Percentiles rank a stretch among this genome's conserved stretches.
These are phyloP conservation scores for Talaromyces amestolkiae DNA, from an alignment of 2,329 filamentous ascomycete genomes.

Conservation along the genomic window DNA sequence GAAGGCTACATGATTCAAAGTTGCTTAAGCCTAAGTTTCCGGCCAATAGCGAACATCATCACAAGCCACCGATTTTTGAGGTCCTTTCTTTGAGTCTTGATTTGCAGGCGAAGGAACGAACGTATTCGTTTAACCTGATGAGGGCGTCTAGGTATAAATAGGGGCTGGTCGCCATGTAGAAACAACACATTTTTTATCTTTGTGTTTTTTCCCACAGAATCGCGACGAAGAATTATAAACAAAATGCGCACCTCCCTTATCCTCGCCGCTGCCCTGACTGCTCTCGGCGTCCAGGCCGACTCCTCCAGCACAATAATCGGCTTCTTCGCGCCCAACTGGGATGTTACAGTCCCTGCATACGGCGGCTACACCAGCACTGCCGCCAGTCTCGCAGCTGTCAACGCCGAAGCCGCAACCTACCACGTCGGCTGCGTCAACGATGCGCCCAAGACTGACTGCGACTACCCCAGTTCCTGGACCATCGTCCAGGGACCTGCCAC, in stretches of 20 bases:
- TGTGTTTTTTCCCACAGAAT: not conserved
- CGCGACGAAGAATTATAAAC: not conserved
- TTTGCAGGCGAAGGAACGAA: not conserved
- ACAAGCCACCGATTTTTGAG: not conserved
- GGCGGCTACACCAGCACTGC: constrained; percentile 24
- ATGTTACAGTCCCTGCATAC: not conserved
- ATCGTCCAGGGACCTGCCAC: constrained; percentile 28
- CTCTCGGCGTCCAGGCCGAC: not conserved
- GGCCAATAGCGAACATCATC: not conserved
- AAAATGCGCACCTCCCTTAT: constrained; percentile 3
- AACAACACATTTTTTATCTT: not conserved
- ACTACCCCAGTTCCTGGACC: constrained; percentile 24
- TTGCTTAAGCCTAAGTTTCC: not conserved
- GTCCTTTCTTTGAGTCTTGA: not conserved
- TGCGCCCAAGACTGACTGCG: constrained; percentile 26
- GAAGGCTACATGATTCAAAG: not conserved
- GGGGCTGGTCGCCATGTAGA: not conserved
- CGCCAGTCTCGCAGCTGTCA: constrained; percentile 26
- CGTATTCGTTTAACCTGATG: not conserved
- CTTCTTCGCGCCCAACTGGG: constrained; percentile 20
- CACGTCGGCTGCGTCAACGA: constrained; percentile 24
- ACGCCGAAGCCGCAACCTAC: constrained; percentile 26
- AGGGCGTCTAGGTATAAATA: constrained; percentile 1
- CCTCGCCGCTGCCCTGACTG: not conserved
- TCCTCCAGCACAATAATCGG: constrained; percentile 18